phyloP scores from a whole-genome alignment of 345 rosid species.

The Hypericum androsaemum region DNA sequence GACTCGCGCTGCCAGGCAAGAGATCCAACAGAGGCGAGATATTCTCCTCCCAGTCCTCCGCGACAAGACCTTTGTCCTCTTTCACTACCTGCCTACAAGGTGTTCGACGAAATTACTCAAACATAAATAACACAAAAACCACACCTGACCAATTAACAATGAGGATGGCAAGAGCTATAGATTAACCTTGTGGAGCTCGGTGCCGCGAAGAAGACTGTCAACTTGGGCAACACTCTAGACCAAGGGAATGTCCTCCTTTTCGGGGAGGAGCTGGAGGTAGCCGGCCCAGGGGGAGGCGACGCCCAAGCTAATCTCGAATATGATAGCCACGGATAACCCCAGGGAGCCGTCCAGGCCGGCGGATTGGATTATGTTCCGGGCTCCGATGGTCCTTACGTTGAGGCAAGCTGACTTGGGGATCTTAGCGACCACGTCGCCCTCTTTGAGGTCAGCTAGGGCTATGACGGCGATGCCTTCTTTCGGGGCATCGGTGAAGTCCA shows the following conservation, averaged over 20 bases:
- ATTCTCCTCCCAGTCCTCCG: conserved; percentile 66
- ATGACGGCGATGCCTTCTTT: conserved; percentile 43
- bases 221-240: conserved; percentile 55
- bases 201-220: conserved; percentile 56
- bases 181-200: conserved; percentile 77
- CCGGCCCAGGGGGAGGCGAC: conserved; percentile 67
- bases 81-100: too few species aligned
- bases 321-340: conserved; percentile 58
- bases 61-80: conserved; percentile 61
- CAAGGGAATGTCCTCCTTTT: conserved; percentile 48
- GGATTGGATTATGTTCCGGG: conserved; percentile 40
- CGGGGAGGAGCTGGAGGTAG: conserved; percentile 63
- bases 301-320: conserved; percentile 55
- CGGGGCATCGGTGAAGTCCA: conserved; percentile 36
- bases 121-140: conserved; percentile 7
- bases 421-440: conserved; percentile 61
- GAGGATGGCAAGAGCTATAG: too few species aligned
- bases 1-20: conserved; percentile 14
- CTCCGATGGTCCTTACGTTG: conserved; percentile 52
- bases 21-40: conserved; percentile 52
- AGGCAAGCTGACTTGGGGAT: conserved; percentile 81
- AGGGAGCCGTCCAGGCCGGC: conserved; percentile 55
- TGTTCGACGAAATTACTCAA: conserved; percentile 33
- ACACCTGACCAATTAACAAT: background rate
- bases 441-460: conserved; percentile 46